Conservation (phyloP, 2,329 filamentous ascomycete species). For the Macroventuria anomochaeta region DNA sequence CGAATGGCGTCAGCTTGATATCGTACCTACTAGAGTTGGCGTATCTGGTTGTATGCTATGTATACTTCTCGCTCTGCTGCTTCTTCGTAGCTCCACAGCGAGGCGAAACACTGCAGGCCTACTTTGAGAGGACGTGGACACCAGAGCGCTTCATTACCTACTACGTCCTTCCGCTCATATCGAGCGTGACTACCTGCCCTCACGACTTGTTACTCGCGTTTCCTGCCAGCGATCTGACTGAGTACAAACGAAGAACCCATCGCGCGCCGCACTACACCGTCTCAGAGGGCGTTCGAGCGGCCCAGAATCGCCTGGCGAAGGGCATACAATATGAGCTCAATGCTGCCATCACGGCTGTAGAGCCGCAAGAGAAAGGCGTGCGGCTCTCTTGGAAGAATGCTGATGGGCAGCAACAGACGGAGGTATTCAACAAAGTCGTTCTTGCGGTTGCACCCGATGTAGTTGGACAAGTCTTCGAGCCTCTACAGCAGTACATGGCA, state of each 20-base stretch:
- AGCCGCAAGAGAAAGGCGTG: conserved; percentile 36
- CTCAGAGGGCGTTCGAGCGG: conserved; percentile 57
- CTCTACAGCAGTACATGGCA: conserved; percentile 48
- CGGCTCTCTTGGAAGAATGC: conserved; percentile 46
- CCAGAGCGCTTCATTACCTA: conserved; percentile 56
- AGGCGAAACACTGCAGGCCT: conserved; percentile 58
- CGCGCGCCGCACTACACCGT: conserved; percentile 61
- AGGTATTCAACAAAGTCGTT: conserved; percentile 60
- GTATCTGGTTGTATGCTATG: conserved; percentile 58
- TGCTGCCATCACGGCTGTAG: conserved; percentile 49
- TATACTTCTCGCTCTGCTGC: conserved; percentile 62
- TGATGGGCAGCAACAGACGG: conserved; percentile 24
- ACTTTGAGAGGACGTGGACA: conserved; percentile 58
- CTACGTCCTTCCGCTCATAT: conserved; percentile 63
- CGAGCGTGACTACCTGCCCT: conserved; percentile 62
- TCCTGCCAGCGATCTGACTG: conserved; percentile 60
- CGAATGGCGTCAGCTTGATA: conserved; percentile 45
- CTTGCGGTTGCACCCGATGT: conserved; percentile 64
- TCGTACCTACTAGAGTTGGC: conserved; percentile 54
- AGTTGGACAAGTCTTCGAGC: conserved; percentile 57
- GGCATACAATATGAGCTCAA: conserved; percentile 54
- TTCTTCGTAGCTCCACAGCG: conserved; percentile 54
- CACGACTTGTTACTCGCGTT: conserved; percentile 59
- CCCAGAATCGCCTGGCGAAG: conserved; percentile 55
- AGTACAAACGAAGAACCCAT: conserved; percentile 58